phyloP scores from a whole-genome alignment of 495 filamentous ascomycete species.

The Glutinoglossum americanum region DNA sequence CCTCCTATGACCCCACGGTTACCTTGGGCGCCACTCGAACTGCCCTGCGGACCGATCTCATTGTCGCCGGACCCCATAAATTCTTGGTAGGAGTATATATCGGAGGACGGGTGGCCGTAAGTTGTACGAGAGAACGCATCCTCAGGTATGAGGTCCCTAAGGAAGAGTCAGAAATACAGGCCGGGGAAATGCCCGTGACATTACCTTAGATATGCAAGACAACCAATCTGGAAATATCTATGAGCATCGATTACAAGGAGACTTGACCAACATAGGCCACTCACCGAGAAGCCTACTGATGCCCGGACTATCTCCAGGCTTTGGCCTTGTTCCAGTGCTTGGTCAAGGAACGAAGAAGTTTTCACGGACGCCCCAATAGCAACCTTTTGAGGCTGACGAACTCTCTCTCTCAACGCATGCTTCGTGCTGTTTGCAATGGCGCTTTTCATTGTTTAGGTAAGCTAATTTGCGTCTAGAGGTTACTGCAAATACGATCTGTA shows the following conservation, averaged over 20 bases:
- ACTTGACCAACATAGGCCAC: background rate
- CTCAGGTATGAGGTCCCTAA: constrained; percentile 14
- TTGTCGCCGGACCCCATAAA: constrained; percentile 8
- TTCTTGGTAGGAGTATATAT: constrained; percentile 8
- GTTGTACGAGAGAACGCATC: constrained; percentile 14
- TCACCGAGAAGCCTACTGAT: constrained; percentile 13
- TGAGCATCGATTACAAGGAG: background rate
- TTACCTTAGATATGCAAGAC: constrained; percentile 9
- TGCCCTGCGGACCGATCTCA: background rate
- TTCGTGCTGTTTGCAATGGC: background rate
- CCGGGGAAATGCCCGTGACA: background rate
- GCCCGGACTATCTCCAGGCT: constrained; percentile 15
- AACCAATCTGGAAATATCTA: constrained; percentile 6
- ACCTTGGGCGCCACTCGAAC: background rate
- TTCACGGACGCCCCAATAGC: background rate
- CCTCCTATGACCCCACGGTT: background rate
- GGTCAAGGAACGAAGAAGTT: constrained; percentile 4
- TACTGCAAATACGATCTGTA: too few species aligned
- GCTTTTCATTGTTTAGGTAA: background rate
- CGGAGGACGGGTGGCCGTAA: constrained; percentile 9
- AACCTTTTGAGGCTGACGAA: background rate
- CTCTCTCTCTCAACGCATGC: background rate
- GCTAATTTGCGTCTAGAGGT: background rate
- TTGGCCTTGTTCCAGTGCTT: constrained; percentile 14
- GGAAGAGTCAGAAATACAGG: background rate